phyloP scores from a whole-genome alignment of 1,139 yeast species.

The Kodamaea ohmeri region DNA sequence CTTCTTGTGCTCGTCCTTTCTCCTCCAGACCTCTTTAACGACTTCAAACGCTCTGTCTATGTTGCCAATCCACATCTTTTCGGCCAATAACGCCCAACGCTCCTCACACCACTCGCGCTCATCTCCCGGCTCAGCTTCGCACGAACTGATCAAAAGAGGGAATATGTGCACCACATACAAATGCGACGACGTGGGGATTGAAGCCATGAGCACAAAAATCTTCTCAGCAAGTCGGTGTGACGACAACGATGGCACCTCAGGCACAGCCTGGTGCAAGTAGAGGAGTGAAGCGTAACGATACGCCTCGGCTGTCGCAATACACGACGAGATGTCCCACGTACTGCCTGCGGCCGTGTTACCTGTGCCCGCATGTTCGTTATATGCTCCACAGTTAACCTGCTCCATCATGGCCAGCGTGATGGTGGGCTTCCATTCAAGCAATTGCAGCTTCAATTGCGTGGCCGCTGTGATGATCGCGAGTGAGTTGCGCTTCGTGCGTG shows the following conservation, averaged over 20 bases:
- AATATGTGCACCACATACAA: slow-evolving; percentile 59
- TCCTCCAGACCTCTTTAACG: slow-evolving; percentile 67
- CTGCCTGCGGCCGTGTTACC: slow-evolving; percentile 10
- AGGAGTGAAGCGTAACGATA: slow-evolving; percentile 57
- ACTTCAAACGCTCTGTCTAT: slow-evolving; percentile 64
- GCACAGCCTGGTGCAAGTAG: slow-evolving; percentile 66
- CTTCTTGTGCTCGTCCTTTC: slow-evolving; percentile 46
- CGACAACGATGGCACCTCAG: slow-evolving; percentile 57
- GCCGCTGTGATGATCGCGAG: slow-evolving; percentile 52
- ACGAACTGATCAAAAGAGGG: slow-evolving; percentile 61
- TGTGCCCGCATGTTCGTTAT: slow-evolving; percentile 13
- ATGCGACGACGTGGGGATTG: slow-evolving; percentile 60
- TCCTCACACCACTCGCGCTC: slow-evolving; percentile 61
- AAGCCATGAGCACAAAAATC: slow-evolving; percentile 56
- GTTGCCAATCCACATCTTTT: slow-evolving; percentile 62
- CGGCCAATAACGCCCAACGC: slow-evolving; percentile 56
- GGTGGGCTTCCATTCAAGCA: slow-evolving; percentile 56
- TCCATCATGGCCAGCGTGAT: slow-evolving; percentile 36
- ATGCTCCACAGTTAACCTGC: slow-evolving; percentile 20
- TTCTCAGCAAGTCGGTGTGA: slow-evolving; percentile 60
- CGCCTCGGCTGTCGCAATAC: slow-evolving; percentile 68
- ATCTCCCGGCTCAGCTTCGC: slow-evolving; percentile 58
- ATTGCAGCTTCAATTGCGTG: slow-evolving; percentile 50
- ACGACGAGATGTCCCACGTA: slow-evolving; percentile 55
- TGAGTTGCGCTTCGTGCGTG: slow-evolving; percentile 31